A percentile compares a stretch with the other conserved stretches of the same genome.
These are phyloP conservation scores for Tolypocladium pustulatum DNA, from an alignment of 2,329 filamentous ascomycete genomes.

Conservation along the genomic window DNA sequence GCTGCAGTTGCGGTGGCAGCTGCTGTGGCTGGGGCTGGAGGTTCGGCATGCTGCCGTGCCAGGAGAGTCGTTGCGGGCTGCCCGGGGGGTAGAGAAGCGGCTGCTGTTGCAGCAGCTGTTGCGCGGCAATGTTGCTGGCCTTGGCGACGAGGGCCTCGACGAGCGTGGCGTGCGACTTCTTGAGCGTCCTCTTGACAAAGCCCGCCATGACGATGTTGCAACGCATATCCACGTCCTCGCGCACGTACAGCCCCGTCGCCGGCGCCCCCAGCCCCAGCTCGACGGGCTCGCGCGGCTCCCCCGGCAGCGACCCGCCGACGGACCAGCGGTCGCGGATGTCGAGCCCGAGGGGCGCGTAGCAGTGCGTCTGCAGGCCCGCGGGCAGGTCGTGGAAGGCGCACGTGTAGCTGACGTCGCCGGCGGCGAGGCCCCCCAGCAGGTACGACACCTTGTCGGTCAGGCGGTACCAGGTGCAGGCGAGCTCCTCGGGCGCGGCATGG, in stretches of 20 bases:
- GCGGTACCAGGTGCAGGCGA: constrained; percentile 64
- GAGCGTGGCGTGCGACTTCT: constrained; percentile 61
- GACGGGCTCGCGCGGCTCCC: constrained; percentile 53
- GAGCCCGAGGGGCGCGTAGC: constrained; percentile 72
- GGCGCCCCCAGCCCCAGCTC: constrained; percentile 61
- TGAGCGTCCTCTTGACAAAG: constrained; percentile 76
- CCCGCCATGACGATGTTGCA: constrained; percentile 66
- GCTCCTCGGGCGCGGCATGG: constrained; percentile 60
- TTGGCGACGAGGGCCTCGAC: constrained; percentile 49
- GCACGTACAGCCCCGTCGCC: constrained; percentile 60
- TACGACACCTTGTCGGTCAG: constrained; percentile 70
- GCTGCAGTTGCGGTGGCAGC: background rate
- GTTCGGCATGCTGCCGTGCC: background rate
- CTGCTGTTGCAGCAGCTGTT: background rate
- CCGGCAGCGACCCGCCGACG: constrained; percentile 59
- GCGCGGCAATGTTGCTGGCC: constrained; percentile 4
- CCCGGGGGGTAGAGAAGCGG: background rate
- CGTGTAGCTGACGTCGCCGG: constrained; percentile 64
- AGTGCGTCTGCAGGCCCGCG: constrained; percentile 68
- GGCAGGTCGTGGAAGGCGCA: constrained; percentile 69
- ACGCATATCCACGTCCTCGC: constrained; percentile 74
- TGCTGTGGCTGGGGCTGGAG: background rate
- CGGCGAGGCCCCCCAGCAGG: constrained; percentile 54
- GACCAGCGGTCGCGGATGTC: constrained; percentile 73
- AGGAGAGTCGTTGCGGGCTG: background rate